Evolutionary conservation across 768 basidiomycete species (phyloP), one percentile per base, ranked within the genome.

Genomic region (Tricholoma hemisulphureum): DNA sequence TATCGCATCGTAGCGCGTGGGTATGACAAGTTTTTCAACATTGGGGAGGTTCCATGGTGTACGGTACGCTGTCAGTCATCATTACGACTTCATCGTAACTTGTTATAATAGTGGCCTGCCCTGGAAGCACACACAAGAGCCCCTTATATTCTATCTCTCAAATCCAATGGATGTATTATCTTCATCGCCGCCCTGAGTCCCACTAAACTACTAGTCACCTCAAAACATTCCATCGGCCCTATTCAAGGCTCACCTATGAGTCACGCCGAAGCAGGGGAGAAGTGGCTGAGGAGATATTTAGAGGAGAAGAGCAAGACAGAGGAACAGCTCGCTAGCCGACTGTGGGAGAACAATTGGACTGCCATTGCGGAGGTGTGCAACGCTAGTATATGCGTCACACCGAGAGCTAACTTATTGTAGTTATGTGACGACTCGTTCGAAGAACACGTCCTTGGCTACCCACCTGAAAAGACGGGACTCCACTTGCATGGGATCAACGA

Each of bases 11-110:
- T 97, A 1, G 89, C 83, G 0, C 77, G 97, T 46, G 97, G 96
- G 0, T 98, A 99, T 69, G 97, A 98, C 77, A 99, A 99, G 76
- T 98, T 99, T 73, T 98, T 98, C 79, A 98, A 97, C 68, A 92
- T 97, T 28, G 92, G 88, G 3, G 97, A 99, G 71, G 93, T 98
- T 4, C 91, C 89, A 2, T 98, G 95, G 94, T 95, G 89, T 1
- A 86, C 86, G 56, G 96, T 96, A 67, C 64, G 91, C 77, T 37
- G 10, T 8, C 23, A 18, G 37, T 50, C 29, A 35, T 21, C 4
- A 53, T 21, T 20, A 20, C 1, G 34, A 18, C 16, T 28, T 49
- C 46, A 18, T 6, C 23, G 11, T 54, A 7, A n/a, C 34, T 32
- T 54, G 16, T 34, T 21, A 59, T 51, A 45, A 6, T 60, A 96